These are phyloP conservation scores for Dunaliella sp. DNA, from an alignment of 139 green algal genomes.

Conservation along the genomic window DNA sequence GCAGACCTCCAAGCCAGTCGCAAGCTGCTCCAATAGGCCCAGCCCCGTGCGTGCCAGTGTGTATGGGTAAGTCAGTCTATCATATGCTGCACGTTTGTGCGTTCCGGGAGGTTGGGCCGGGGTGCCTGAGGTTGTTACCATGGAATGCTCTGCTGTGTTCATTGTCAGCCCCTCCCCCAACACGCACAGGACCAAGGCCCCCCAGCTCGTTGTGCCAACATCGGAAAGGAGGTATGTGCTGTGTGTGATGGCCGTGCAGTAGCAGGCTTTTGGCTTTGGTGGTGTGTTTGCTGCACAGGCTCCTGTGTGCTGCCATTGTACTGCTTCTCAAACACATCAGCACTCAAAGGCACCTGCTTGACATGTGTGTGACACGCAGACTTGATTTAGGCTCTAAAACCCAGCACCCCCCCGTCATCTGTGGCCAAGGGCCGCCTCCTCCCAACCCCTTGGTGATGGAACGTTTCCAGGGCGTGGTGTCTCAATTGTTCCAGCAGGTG, in stretches of 20 bases:
- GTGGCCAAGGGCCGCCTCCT: conserved; percentile 46
- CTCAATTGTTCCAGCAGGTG: conserved; percentile 95
- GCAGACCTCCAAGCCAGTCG: background rate
- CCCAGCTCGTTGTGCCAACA: background rate
- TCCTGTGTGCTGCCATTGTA: background rate
- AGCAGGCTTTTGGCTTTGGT: background rate
- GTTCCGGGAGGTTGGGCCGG: background rate
- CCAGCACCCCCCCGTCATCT: conserved; percentile 39
- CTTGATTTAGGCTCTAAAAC: conserved; percentile 38
- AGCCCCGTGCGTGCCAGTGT: background rate
- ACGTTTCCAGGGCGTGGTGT: conserved; percentile 96
- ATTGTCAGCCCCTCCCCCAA: background rate
- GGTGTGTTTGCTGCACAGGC: background rate
- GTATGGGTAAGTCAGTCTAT: background rate
- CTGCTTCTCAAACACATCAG: background rate
- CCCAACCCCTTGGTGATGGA: conserved; percentile 92
- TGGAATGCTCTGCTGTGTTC: background rate
- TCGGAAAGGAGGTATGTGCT: background rate
- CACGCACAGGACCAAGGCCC: background rate
- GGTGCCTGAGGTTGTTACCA: background rate
- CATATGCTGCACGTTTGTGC: background rate
- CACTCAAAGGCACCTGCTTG: background rate
- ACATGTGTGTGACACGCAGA: conserved; percentile 20
- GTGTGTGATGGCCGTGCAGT: background rate
- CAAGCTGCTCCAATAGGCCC: background rate